Conservation (phyloP, 345 rosid species). For the Pugionium cornutum region DNA sequence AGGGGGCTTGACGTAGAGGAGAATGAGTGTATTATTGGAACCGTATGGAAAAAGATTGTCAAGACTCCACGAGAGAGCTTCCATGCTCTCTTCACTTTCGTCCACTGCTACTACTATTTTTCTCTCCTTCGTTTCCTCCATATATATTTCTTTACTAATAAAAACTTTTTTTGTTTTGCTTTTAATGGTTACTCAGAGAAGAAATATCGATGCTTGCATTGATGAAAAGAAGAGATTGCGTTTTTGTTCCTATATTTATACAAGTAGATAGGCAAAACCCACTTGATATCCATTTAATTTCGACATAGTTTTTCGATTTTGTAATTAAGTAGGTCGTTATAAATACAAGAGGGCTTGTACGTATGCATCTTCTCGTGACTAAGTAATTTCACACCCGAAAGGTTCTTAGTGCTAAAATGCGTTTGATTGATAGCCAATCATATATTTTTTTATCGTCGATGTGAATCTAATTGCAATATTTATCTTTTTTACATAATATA, state of each 20-base stretch:
- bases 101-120: constrained; percentile 86
- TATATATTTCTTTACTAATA: background rate
- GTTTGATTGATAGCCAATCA: background rate
- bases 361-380: constrained; percentile 1
- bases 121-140: constrained; percentile 38
- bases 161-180: background rate
- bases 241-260: constrained; percentile 31
- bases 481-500: too few relatives aligned
- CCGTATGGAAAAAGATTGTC: constrained; percentile 50
- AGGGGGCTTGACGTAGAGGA: constrained; percentile 83
- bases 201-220: constrained; percentile 15
- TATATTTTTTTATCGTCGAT: background rate
- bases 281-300: too few relatives aligned
- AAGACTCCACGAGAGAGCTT: constrained; percentile 86
- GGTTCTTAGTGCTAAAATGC: background rate
- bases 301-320: constrained; percentile 10
- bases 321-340: background rate
- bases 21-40: constrained; percentile 51
- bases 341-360: background rate
- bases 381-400: constrained; percentile 1
- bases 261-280: constrained; percentile 23
- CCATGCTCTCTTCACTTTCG: constrained; percentile 90
- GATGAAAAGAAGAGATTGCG: constrained; percentile 9
- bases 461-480: constrained; percentile 5
- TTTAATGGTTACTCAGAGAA: background rate